Conservation (phyloP, 148 eudicot species). For the Camellia lanceoleosa region DNA sequence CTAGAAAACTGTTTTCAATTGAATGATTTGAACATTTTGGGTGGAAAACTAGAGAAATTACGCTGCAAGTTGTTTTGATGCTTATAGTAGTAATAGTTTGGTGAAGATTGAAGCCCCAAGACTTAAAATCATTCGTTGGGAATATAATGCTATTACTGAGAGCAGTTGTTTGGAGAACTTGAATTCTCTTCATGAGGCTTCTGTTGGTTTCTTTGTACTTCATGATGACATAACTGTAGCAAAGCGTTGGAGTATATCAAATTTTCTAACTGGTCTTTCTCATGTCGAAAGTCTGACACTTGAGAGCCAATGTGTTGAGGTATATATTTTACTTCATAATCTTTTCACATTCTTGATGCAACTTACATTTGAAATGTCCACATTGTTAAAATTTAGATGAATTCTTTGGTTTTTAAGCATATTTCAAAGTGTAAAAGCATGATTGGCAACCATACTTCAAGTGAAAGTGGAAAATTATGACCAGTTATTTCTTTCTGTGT, state of each 20-base stretch:
- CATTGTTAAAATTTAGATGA: too few species aligned
- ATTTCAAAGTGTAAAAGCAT: too few species aligned
- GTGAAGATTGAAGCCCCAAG: slow-evolving; percentile 46
- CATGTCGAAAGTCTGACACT: slow-evolving; percentile 34
- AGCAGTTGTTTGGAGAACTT: slow-evolving; percentile 27
- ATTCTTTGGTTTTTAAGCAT: too few species aligned
- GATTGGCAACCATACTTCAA: too few species aligned
- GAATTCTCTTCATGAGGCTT: slow-evolving; percentile 36
- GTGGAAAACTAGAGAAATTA: slow-evolving; percentile 33
- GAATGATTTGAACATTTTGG: slow-evolving; percentile 25
- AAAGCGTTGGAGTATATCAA: slow-evolving; percentile 28
- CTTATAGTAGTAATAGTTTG: slow-evolving; percentile 17
- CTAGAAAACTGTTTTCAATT: slow-evolving; percentile 40
- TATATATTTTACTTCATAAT: not conserved
- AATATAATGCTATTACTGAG: slow-evolving; percentile 35
- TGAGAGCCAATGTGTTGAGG: slow-evolving; percentile 48
- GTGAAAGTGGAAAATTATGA: too few species aligned
- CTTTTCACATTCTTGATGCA: not conserved
- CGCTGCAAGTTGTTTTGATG: slow-evolving; percentile 39
- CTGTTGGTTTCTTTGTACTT: slow-evolving; percentile 30
- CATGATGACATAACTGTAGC: slow-evolving; percentile 18
- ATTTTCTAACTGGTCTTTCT: slow-evolving; percentile 43
- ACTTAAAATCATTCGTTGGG: slow-evolving; percentile 38
- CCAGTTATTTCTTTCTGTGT: too few species aligned
- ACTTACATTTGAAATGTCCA: not conserved